Conservation (phyloP, 768 basidiomycete genomes). For the Collybia sordida region DNA sequence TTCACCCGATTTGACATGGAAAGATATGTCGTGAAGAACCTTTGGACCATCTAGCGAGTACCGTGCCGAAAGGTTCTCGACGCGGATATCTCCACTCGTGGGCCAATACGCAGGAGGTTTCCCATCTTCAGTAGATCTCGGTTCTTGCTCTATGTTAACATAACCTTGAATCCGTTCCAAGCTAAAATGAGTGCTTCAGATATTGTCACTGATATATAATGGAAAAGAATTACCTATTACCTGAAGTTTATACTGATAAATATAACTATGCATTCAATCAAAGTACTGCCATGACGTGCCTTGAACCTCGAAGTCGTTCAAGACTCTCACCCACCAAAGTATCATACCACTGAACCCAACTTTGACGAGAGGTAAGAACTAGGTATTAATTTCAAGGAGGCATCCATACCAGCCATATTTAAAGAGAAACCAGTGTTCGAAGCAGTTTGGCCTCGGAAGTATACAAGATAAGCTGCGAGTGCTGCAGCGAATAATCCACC, state of each 20-base stretch:
- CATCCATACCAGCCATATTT: conserved; percentile 43
- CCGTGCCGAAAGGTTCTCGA: conserved; percentile 53
- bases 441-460: conserved; percentile 38
- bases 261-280: neutral
- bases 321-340: conserved; percentile 43
- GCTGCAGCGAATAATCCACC: conserved; percentile 54
- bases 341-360: conserved; percentile 59
- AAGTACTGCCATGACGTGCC: conserved; percentile 26
- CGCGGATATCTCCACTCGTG: conserved; percentile 50
- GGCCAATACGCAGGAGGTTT: conserved; percentile 70
- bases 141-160: conserved; percentile 60
- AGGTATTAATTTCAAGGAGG: conserved; percentile 29
- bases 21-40: conserved; percentile 54
- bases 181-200: conserved; percentile 21
- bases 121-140: conserved; percentile 34
- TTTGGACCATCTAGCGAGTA: conserved; percentile 54
- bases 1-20: conserved; percentile 56
- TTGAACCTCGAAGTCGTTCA: conserved; percentile 46
- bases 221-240: conserved; percentile 35
- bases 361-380: conserved; percentile 4
- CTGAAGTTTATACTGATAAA: conserved; percentile 16
- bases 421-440: conserved; percentile 52
- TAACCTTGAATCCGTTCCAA: conserved; percentile 73
- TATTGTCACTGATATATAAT: neutral
- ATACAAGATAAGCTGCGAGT: conserved; percentile 57